These are phyloP conservation scores for Gracilariopsis chorda DNA, from an alignment of 23 red algal genomes.

Conservation along the genomic window DNA sequence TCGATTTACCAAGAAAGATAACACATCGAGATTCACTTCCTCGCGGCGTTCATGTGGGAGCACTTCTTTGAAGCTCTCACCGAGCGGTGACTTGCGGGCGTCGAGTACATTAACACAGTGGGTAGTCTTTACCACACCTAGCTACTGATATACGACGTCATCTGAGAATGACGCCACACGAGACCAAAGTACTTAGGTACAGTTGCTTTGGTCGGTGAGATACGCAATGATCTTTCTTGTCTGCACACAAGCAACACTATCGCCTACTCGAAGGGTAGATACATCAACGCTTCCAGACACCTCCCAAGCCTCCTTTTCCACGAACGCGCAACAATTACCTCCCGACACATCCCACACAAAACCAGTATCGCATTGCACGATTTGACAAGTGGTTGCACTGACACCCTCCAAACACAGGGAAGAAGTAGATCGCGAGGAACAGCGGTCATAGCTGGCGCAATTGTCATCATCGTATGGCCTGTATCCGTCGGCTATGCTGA, in stretches of 20 bases:
- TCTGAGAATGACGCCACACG: too few species aligned
- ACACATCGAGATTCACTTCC: too few species aligned
- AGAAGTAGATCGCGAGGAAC: background rate
- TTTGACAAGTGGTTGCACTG: background rate
- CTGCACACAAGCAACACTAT: constrained; percentile 21
- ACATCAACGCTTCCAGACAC: background rate
- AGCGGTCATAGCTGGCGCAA: constrained; percentile 35
- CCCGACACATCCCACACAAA: constrained; percentile 66
- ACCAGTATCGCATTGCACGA: constrained; percentile 24
- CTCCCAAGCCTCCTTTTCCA: constrained; percentile 37
- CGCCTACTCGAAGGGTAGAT: constrained; percentile 16
- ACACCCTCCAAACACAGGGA: constrained; percentile 12
- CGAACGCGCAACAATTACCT: constrained; percentile 46
- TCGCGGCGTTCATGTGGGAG: too few species aligned
- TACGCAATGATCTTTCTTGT: constrained; percentile 35
- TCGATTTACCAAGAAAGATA: too few species aligned
- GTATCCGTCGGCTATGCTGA: constrained; percentile 41
- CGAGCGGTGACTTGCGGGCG: too few species aligned
- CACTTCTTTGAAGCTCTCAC: too few species aligned
- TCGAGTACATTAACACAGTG: too few species aligned
- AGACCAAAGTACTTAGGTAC: background rate
- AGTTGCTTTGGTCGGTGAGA: constrained; percentile 24
- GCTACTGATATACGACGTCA: too few species aligned
- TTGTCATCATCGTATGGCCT: constrained; percentile 47
- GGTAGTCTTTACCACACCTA: too few species aligned